Conservation (phyloP, 441 rosid species). For the Codiaeum variegatum region DNA sequence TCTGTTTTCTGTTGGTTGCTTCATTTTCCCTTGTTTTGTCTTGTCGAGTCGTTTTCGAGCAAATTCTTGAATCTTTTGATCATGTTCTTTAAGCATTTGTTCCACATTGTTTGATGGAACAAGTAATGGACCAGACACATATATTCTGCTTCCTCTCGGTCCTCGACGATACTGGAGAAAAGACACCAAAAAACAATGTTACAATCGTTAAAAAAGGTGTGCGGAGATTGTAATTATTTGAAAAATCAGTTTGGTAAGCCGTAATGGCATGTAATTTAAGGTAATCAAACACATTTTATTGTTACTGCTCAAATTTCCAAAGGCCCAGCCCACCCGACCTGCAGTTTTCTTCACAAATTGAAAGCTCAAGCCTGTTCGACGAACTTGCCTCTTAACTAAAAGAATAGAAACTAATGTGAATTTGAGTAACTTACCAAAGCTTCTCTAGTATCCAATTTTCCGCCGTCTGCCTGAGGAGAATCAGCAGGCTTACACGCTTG, state of each 20-base stretch:
- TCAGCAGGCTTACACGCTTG: conserved; percentile 25
- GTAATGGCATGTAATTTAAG: no score
- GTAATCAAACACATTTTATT: no score
- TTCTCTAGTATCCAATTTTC: conserved; percentile 26
- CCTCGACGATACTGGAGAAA: conserved; percentile 38
- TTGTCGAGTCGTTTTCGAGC: conserved; percentile 42
- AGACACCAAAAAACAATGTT: conserved; percentile 13
- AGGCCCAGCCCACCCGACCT: no score
- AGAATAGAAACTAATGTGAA: no score
- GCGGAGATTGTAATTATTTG: background rate
- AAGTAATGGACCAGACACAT: conserved; percentile 68
- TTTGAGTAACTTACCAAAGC: conserved; percentile 34
- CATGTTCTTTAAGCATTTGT: conserved; percentile 80
- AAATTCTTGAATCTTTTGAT: conserved; percentile 55
- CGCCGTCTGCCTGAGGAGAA: conserved; percentile 30
- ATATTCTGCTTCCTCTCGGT: conserved; percentile 62
- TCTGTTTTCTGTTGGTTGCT: conserved; percentile 18
- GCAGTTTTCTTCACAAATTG: no score
- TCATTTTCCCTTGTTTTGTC: conserved; percentile 32
- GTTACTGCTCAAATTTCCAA: no score
- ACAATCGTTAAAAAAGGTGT: background rate
- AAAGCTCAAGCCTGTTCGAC: no score
- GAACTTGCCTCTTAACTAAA: no score
- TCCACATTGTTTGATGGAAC: conserved; percentile 62
- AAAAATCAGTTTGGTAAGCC: no score